phyloP scores from a whole-genome alignment of 192 early-diverging fungal genomes.

The Helicostylum pulchrum region DNA sequence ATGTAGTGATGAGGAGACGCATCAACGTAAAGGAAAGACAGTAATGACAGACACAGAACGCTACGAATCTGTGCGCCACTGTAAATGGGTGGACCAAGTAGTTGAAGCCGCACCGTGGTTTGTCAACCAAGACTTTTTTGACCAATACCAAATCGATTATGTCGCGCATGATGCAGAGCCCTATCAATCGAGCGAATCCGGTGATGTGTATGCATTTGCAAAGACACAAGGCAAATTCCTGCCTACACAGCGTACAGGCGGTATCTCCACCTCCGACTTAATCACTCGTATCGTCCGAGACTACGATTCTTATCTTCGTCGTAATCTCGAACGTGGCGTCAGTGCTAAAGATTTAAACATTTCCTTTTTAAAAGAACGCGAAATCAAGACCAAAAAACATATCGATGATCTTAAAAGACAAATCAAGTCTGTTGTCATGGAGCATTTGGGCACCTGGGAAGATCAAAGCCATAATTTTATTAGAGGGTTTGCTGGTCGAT shows the following conservation, averaged over 20 bases:
- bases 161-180: constrained; percentile 82
- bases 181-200: constrained; percentile 68
- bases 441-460: constrained; percentile 69
- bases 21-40: constrained; percentile 77
- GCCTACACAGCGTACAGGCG: constrained; percentile 73
- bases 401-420: constrained; percentile 63
- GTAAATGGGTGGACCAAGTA: constrained; percentile 82
- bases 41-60: constrained; percentile 77
- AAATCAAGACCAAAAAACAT: constrained; percentile 69
- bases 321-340: constrained; percentile 81
- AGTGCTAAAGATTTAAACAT: constrained; percentile 78
- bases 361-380: constrained; percentile 75
- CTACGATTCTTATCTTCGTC: constrained; percentile 77
- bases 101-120: constrained; percentile 74
- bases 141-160: constrained; percentile 75
- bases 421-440: constrained; percentile 64
- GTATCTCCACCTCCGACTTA: constrained; percentile 77
- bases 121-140: constrained; percentile 71
- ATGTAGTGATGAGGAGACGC: constrained; percentile 71
- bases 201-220: constrained; percentile 79
- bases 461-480: constrained; percentile 71
- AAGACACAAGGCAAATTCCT: constrained; percentile 67
- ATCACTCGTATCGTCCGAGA: constrained; percentile 84
- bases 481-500: constrained; percentile 60
- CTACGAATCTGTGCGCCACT: constrained; percentile 76